Evolutionary conservation across 805 yeast genomes (phyloP).

Genomic region (Huiozyma sinensis): DNA sequence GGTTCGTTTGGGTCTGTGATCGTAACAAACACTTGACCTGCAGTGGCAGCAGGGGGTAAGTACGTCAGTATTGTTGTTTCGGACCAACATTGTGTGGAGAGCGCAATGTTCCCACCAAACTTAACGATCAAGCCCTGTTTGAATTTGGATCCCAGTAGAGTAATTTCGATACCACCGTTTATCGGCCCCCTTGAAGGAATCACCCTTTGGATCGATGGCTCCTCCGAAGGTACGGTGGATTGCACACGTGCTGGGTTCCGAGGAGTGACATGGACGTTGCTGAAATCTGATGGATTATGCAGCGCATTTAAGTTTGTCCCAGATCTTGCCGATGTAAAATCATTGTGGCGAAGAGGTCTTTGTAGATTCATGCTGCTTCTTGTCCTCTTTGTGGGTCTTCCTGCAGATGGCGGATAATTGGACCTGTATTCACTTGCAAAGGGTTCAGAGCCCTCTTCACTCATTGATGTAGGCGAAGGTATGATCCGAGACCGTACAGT

Average conservation of each 20-base stretch:
- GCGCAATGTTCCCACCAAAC: constrained; percentile 72
- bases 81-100: constrained; percentile 93
- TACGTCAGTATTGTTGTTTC: constrained; percentile 88
- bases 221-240: background rate
- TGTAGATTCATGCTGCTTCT: background rate
- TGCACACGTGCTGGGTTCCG: background rate
- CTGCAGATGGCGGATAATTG: too few relatives aligned
- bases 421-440: constrained; percentile 9
- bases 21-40: constrained; percentile 90
- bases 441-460: constrained; percentile 48
- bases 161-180: constrained; percentile 93
- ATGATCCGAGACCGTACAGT: constrained; percentile 22
- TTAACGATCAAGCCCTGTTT: constrained; percentile 71
- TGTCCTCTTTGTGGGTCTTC: too few relatives aligned
- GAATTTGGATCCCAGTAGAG: constrained; percentile 80
- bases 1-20: constrained; percentile 41
- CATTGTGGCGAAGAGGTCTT: background rate
- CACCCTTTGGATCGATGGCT: constrained; percentile 67
- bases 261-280: background rate
- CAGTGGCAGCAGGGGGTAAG: constrained; percentile 78
- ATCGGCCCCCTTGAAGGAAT: constrained; percentile 95
- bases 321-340: background rate
- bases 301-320: background rate
- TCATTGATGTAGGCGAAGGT: constrained; percentile 53
- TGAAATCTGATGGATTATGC: background rate